Conservation (phyloP, 495 filamentous ascomycete genomes). For the Talaromyces nanjingensis region DNA sequence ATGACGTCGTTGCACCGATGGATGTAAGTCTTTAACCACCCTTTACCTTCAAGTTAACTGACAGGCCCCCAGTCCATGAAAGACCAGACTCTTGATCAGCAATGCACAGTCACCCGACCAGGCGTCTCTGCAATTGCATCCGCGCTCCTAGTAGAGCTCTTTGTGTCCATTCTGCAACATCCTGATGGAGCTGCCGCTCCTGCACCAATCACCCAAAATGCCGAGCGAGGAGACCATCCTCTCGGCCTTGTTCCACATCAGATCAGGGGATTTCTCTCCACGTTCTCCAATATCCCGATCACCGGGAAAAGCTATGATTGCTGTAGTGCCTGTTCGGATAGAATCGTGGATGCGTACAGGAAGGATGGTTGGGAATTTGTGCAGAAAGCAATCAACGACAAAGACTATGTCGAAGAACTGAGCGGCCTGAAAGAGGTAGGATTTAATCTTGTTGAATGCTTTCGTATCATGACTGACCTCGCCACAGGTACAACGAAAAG, state of each 20-base stretch:
- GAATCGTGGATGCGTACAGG: constrained; percentile 64
- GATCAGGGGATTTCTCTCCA: constrained; percentile 84
- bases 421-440: constrained; percentile 83
- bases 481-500: constrained; percentile 59
- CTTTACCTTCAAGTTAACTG: constrained; percentile 22
- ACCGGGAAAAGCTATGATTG: constrained; percentile 77
- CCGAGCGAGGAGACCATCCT: constrained; percentile 62
- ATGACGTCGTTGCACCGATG: constrained; percentile 90
- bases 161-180: constrained; percentile 85
- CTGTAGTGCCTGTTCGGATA: constrained; percentile 86
- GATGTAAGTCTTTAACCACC: constrained; percentile 57
- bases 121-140: constrained; percentile 89
- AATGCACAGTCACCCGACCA: constrained; percentile 94
- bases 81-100: constrained; percentile 91
- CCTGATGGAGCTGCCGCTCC: constrained; percentile 53
- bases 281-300: constrained; percentile 76
- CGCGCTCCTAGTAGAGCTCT: constrained; percentile 81
- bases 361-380: constrained; percentile 82
- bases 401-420: constrained; percentile 81
- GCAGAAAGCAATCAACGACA: constrained; percentile 73
- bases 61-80: constrained; percentile 68
- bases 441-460: not conserved
- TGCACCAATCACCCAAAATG: constrained; percentile 46
- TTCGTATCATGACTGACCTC: constrained; percentile 18
- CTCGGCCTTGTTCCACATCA: constrained; percentile 88